Conservation (phyloP, 495 filamentous ascomycete genomes). For the Choiromyces venosus region DNA sequence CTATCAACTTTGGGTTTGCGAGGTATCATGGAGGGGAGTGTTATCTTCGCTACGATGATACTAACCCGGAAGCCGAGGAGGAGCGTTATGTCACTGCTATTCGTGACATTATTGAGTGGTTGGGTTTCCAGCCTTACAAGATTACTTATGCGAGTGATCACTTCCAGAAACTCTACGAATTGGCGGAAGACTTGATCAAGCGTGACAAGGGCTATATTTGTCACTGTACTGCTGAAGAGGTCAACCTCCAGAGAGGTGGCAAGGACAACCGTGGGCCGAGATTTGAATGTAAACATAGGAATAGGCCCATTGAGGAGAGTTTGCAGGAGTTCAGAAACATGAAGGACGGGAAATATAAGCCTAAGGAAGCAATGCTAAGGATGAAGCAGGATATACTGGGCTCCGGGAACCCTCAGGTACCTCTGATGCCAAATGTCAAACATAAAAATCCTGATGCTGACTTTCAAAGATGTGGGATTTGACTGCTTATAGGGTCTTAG, state of each 20-base stretch:
- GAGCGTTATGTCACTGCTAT: slow-evolving; percentile 73
- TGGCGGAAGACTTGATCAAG: slow-evolving; percentile 77
- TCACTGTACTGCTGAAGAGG: slow-evolving; percentile 62
- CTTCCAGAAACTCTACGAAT: slow-evolving; percentile 80
- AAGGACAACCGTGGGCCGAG: slow-evolving; percentile 60
- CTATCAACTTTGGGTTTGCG: slow-evolving; percentile 94
- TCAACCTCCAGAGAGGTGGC: slow-evolving; percentile 80
- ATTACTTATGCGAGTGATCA: slow-evolving; percentile 76
- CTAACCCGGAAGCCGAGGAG: slow-evolving; percentile 77
- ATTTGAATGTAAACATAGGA: slow-evolving; percentile 72
- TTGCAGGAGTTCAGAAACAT: slow-evolving; percentile 79
- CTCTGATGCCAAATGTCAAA: neutral
- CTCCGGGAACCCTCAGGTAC: slow-evolving; percentile 60
- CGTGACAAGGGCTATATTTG: slow-evolving; percentile 73
- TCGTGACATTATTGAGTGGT: slow-evolving; percentile 71
- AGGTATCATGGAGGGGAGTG: slow-evolving; percentile 73
- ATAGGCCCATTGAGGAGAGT: slow-evolving; percentile 68
- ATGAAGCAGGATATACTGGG: slow-evolving; percentile 73
- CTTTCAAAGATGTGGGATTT: slow-evolving; percentile 60
- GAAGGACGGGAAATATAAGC: slow-evolving; percentile 84
- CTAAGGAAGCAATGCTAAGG: slow-evolving; percentile 77
- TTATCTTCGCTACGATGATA: slow-evolving; percentile 69
- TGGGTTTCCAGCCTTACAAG: slow-evolving; percentile 69
- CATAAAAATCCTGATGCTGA: neutral
- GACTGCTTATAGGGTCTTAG: slow-evolving; percentile 70